Conservation (phyloP, 495 filamentous ascomycete genomes). For the Neurospora cerealis region DNA sequence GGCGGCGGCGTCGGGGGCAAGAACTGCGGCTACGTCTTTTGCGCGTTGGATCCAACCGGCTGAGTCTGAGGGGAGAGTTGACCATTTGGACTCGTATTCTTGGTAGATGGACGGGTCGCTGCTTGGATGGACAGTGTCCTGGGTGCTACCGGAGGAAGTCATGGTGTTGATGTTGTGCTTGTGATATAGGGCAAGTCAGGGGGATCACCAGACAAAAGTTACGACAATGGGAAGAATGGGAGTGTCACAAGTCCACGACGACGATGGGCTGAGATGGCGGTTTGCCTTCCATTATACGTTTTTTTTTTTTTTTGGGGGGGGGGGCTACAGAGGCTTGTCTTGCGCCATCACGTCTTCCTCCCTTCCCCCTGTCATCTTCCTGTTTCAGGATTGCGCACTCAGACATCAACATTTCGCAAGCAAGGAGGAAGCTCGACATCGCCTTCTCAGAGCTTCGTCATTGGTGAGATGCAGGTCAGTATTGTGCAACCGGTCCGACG, state of each 20-base stretch:
- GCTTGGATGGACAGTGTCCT: slow-evolving; percentile 14
- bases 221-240: background rate
- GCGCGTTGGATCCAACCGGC: slow-evolving; percentile 43
- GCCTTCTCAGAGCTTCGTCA: background rate
- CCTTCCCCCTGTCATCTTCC: background rate
- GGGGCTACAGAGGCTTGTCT: background rate
- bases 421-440: background rate
- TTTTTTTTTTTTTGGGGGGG: too few species aligned
- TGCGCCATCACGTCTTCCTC: background rate
- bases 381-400: background rate
- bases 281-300: background rate
- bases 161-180: background rate
- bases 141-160: background rate
- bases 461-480: background rate
- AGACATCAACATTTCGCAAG: background rate
- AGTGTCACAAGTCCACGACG: background rate
- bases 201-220: background rate
- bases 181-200: background rate
- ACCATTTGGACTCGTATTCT: slow-evolving; percentile 36
- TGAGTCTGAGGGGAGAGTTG: slow-evolving; percentile 31
- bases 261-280: background rate
- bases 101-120: slow-evolving; percentile 45
- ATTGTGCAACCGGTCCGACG: background rate
- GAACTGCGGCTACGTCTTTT: slow-evolving; percentile 40
- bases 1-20: slow-evolving; percentile 40